Evolutionary conservation across 306 rosid species (phyloP).

Genomic region (Leucaena leucocephala): DNA sequence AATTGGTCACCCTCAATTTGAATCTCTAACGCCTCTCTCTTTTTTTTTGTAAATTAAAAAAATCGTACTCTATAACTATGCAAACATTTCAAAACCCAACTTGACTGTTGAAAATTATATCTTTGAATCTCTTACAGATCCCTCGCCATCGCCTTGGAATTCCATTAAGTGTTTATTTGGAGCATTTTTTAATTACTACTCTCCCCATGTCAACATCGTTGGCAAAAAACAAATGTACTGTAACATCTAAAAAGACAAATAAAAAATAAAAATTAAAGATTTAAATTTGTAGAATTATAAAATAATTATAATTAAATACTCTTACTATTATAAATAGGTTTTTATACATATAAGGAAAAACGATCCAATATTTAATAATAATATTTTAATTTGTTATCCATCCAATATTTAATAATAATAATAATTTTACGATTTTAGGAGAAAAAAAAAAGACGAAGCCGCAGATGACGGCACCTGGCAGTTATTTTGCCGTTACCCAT

Average conservation of each 20-base stretch:
- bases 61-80: background rate
- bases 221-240: background rate
- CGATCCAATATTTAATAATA: too few relatives aligned
- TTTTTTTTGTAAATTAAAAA: background rate
- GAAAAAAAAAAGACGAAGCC: background rate
- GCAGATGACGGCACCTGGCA: slow-evolving; percentile 1
- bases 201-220: background rate
- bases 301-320: background rate
- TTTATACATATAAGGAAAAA: background rate
- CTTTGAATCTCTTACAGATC: background rate
- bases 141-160: background rate
- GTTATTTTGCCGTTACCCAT: slow-evolving; percentile 1
- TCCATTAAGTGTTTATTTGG: background rate
- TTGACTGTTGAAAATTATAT: background rate
- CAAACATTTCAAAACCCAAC: background rate
- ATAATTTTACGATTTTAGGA: background rate
- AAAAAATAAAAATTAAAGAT: background rate
- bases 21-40: background rate
- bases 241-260: background rate
- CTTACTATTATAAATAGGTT: background rate
- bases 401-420: background rate
- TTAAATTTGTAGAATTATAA: background rate
- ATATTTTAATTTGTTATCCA: too few relatives aligned
- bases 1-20: background rate
- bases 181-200: background rate